Base-by-base conservation (phyloP, 2,329 filamentous ascomycete species). In the Aspergillus sp. region DNA sequence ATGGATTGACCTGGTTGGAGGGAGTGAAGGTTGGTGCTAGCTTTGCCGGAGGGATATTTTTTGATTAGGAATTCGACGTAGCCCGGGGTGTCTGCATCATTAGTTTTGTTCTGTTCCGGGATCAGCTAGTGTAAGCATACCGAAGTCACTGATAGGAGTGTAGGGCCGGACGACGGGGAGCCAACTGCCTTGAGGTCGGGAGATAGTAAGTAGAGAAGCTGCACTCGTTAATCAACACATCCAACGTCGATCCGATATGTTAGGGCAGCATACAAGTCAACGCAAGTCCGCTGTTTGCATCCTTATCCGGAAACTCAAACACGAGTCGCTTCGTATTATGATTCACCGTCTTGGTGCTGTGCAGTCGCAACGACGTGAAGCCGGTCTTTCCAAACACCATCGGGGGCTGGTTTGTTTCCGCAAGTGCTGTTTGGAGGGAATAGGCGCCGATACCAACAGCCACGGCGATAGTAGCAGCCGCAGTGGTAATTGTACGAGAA, bases 11-110 rank as follows among this genome's bases (percentile, higher is more conserved):
- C 85, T 0, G 84, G 83, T 13, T 69, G 57, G 5, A 88, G 71
- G 3, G 76, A 79, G 69, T 88, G 84, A n/a, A 88, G 69, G 56
- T 88, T 78, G 0, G 73, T 76, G 56, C 80, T 84, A 38, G 78
- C 77, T 65, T 80, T 81, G 51, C 85, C 85, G 45, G 76, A 67
- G 2, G 83, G 83, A 57, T 88, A 88, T 49, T 77, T 73, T 65
- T 88, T 88, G 12, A 88, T 76, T 41, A 87, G 68, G 15, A 88
- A 69, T 7, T 86, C 82, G 5, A 88, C 57, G 48, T 71, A 72
- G 5, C 83, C 84, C 2, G 73, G 72, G 33, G 81, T 72, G 33
- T 81, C 79, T 77, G 60, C 12, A 38, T 43, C 46, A 13, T 50
- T 46, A 35, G 49, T 27, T 46, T 41, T 23, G 15, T 22, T 46